Conservation (phyloP, 2,329 filamentous ascomycete species). For the Chaetomiaceae sp. region DNA sequence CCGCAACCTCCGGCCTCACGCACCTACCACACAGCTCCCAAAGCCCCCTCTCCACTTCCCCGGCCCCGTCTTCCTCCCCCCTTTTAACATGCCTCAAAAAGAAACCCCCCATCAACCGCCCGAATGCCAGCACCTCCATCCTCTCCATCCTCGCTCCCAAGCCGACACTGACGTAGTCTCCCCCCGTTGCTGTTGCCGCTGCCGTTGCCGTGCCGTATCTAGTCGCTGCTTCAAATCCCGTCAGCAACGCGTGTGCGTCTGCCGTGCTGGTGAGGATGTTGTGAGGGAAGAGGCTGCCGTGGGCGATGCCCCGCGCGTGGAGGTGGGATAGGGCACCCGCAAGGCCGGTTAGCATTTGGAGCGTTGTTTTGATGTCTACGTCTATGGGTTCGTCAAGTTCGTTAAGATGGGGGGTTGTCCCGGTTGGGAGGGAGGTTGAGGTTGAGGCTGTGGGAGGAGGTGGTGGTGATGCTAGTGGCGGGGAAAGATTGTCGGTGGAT, state of each 20-base stretch:
- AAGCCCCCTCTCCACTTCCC: slow-evolving; percentile 25
- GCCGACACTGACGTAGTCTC: no score
- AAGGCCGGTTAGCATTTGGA: slow-evolving; percentile 38
- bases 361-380: slow-evolving; percentile 24
- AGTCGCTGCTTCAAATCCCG: slow-evolving; percentile 46
- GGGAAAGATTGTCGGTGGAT: slow-evolving; percentile 36
- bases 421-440: no score
- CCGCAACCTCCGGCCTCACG: slow-evolving; percentile 24
- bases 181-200: slow-evolving; percentile 15
- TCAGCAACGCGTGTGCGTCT: slow-evolving; percentile 41
- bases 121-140: slow-evolving; percentile 46
- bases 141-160: no score
- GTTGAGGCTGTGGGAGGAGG: background rate
- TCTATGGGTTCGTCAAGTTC: background rate
- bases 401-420: no score
- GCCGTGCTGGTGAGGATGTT: slow-evolving; percentile 41
- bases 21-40: slow-evolving; percentile 31
- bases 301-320: slow-evolving; percentile 40
- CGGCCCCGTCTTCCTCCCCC: slow-evolving; percentile 17
- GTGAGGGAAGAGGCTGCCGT: slow-evolving; percentile 47
- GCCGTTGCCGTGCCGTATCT: slow-evolving; percentile 32
- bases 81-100: slow-evolving; percentile 33
- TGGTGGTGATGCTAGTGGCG: slow-evolving; percentile 29
- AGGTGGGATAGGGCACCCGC: slow-evolving; percentile 42
- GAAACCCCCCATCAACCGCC: slow-evolving; percentile 44